A percentile compares a stretch with the other conserved stretches of the same genome.
Conservation (phyloP, 192 early-diverging fungal genomes). For the Umbelopsis sp. region DNA sequence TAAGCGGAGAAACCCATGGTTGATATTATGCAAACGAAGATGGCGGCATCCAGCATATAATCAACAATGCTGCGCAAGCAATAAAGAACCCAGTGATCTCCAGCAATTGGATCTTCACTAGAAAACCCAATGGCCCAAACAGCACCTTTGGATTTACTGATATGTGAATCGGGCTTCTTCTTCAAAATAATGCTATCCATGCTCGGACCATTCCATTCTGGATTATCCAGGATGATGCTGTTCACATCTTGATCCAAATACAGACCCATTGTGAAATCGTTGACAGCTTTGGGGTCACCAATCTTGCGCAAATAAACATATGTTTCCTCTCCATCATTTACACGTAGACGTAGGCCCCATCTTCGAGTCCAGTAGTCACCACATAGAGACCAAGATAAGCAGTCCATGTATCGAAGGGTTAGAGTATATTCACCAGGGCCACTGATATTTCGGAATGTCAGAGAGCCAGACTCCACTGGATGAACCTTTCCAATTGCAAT, state of each 20-base stretch:
- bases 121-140: neutral
- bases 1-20: neutral
- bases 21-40: neutral
- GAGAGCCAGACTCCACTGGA: neutral
- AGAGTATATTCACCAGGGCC: neutral
- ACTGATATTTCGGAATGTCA: neutral
- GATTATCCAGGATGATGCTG: neutral
- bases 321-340: neutral
- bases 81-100: neutral
- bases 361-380: constrained; percentile 3
- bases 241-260: neutral
- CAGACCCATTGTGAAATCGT: neutral
- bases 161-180: neutral
- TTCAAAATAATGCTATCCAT: constrained; percentile 11
- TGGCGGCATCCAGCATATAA: neutral
- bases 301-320: constrained; percentile 1
- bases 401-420: neutral
- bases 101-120: constrained; percentile 4
- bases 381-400: constrained; percentile 2
- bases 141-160: neutral
- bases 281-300: neutral
- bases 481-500: constrained; percentile 9
- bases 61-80: neutral
- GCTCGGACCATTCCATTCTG: neutral
- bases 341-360: constrained; percentile 4